Conservation (phyloP, 2,329 filamentous ascomycete species). For the Esteya vermicola region DNA sequence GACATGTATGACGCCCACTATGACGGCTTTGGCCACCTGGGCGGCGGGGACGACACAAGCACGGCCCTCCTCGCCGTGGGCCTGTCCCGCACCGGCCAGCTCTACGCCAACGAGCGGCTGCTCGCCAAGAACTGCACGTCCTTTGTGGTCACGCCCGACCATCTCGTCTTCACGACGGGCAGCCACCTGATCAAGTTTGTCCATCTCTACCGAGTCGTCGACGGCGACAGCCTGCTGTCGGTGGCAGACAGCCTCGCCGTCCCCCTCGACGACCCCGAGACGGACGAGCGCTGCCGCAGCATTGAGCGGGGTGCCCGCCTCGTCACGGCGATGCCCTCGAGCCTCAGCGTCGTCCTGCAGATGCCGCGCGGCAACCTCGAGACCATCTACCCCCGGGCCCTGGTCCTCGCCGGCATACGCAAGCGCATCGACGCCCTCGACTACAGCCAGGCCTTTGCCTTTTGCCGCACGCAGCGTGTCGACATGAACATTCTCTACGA, state of each 20-base stretch:
- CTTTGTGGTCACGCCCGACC: constrained; percentile 64
- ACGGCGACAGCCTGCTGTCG: background rate
- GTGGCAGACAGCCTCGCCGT: constrained; percentile 43
- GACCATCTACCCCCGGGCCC: constrained; percentile 82
- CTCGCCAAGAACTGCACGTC: constrained; percentile 85
- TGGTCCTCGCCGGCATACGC: constrained; percentile 83
- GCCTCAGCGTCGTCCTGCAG: constrained; percentile 74
- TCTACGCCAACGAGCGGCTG: constrained; percentile 63
- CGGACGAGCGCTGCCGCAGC: constrained; percentile 79
- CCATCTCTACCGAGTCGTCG: constrained; percentile 46
- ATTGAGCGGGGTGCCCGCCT: constrained; percentile 82
- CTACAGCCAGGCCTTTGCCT: constrained; percentile 71
- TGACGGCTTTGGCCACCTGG: too few species aligned
- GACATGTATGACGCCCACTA: too few species aligned
- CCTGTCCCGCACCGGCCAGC: constrained; percentile 58
- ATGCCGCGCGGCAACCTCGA: constrained; percentile 95
- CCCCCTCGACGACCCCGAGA: constrained; percentile 77
- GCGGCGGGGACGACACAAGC: background rate
- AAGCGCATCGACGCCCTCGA: constrained; percentile 65
- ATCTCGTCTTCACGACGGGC: constrained; percentile 84
- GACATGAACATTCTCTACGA: constrained; percentile 98
- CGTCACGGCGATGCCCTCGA: constrained; percentile 78
- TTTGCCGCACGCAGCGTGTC: constrained; percentile 83
- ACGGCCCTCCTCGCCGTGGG: constrained; percentile 32
- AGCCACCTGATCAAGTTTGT: constrained; percentile 91